Conservation (phyloP, 306 rosid genomes). For the Datisca glomerata region DNA sequence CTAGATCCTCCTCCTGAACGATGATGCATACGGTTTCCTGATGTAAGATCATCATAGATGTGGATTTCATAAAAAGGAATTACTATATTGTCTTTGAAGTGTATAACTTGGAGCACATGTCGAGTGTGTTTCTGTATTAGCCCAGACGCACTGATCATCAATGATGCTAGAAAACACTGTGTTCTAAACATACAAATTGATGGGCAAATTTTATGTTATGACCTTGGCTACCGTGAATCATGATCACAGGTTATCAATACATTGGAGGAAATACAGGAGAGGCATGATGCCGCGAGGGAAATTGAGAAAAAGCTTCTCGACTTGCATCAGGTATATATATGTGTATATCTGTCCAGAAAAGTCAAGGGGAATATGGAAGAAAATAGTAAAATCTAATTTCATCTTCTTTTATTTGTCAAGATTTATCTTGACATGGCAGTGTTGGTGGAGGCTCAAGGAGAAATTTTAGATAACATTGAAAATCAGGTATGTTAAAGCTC, state of each 20-base stretch:
- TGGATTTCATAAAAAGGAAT: too few relatives aligned
- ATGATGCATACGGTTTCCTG: too few relatives aligned
- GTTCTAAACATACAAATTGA: too few relatives aligned
- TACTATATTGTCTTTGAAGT: too few relatives aligned
- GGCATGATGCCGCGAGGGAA: slow-evolving; percentile 85
- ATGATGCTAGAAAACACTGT: too few relatives aligned
- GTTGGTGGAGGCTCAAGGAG: slow-evolving; percentile 92
- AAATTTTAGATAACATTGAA: slow-evolving; percentile 83
- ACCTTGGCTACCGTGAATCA: too few relatives aligned
- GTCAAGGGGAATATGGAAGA: background rate
- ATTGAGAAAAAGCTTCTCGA: slow-evolving; percentile 91
- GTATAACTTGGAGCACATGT: too few relatives aligned
- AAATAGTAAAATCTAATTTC: slow-evolving; percentile 5
- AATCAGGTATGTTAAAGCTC: slow-evolving; percentile 69
- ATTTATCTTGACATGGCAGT: slow-evolving; percentile 93
- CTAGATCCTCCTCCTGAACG: too few relatives aligned
- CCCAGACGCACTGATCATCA: too few relatives aligned
- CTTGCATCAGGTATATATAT: slow-evolving; percentile 77
- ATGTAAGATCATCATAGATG: too few relatives aligned
- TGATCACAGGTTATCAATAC: slow-evolving; percentile 61
- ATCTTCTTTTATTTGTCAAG: slow-evolving; percentile 24
- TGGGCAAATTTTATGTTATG: too few relatives aligned
- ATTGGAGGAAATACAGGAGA: slow-evolving; percentile 91
- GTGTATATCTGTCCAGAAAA: background rate
- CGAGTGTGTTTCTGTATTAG: too few relatives aligned